These are phyloP conservation scores for Syncephalastrum contaminatum DNA, from an alignment of 371 early-diverging fungal genomes.

Conservation along the genomic window DNA sequence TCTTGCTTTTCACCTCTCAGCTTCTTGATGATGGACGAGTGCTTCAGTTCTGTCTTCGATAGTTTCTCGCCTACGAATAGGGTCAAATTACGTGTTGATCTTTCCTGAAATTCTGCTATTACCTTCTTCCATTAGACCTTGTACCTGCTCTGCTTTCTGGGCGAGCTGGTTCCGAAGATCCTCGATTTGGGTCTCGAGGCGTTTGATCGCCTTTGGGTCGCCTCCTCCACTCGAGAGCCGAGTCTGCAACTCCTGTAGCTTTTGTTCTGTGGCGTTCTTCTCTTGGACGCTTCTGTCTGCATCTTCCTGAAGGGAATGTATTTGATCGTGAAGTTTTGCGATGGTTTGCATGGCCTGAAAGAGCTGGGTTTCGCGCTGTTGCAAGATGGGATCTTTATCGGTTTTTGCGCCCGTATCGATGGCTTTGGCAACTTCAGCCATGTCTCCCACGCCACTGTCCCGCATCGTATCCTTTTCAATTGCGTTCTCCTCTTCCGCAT, in stretches of 20 bases:
- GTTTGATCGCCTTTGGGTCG: slow-evolving; percentile 19
- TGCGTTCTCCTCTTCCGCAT: too few relatives aligned
- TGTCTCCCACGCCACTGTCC: too few relatives aligned
- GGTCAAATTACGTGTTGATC: neutral
- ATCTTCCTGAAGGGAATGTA: slow-evolving; percentile 50
- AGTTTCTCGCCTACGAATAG: slow-evolving; percentile 65
- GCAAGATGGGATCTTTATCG: slow-evolving; percentile 33
- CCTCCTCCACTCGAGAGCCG: slow-evolving; percentile 7
- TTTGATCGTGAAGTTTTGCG: slow-evolving; percentile 58
- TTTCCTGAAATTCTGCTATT: neutral
- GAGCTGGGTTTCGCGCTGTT: slow-evolving; percentile 66
- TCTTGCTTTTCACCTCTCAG: slow-evolving; percentile 67
- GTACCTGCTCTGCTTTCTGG: slow-evolving; percentile 64
- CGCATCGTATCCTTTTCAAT: too few relatives aligned
- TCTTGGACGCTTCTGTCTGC: slow-evolving; percentile 6
- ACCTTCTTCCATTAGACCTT: slow-evolving; percentile 66
- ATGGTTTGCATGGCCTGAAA: slow-evolving; percentile 62
- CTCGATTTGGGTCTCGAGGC: slow-evolving; percentile 46
- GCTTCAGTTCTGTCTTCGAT: slow-evolving; percentile 77
- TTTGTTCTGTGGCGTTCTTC: slow-evolving; percentile 15
- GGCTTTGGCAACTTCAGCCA: too few relatives aligned
- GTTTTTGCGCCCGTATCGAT: slow-evolving; percentile 1
- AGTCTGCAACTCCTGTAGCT: slow-evolving; percentile 8
- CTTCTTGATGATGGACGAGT: slow-evolving; percentile 70
- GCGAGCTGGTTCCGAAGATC: slow-evolving; percentile 52